phyloP scores from a whole-genome alignment of 179 eudicot genomes.

The Beta lomatogona region DNA sequence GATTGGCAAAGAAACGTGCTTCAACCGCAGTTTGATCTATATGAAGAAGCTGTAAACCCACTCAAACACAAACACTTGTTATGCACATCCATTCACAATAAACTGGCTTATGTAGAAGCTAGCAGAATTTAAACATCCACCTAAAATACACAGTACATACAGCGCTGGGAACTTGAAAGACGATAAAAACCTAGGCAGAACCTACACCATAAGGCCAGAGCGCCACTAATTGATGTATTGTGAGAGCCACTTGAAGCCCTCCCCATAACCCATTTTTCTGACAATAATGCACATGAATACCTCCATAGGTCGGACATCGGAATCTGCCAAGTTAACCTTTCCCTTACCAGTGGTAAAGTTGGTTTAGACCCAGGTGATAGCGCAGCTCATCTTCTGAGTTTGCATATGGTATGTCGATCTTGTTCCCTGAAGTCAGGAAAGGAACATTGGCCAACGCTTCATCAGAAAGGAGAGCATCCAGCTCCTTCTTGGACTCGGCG shows the following conservation, averaged over 20 bases:
- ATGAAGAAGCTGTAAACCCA: no score
- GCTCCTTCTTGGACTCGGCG: slow-evolving; percentile 79
- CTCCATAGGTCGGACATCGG: slow-evolving; percentile 77
- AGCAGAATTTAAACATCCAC: slow-evolving; percentile 1
- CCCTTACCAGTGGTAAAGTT: slow-evolving; percentile 83
- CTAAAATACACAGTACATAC: slow-evolving; percentile 31
- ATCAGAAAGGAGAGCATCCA: slow-evolving; percentile 80
- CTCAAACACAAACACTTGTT: slow-evolving; percentile 11
- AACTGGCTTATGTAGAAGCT: slow-evolving; percentile 20
- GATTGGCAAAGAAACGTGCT: background rate
- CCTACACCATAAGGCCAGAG: background rate
- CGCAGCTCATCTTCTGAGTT: slow-evolving; percentile 83
- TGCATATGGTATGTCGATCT: slow-evolving; percentile 84
- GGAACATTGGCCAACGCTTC: slow-evolving; percentile 79
- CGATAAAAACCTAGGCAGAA: background rate
- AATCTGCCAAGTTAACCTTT: slow-evolving; percentile 59
- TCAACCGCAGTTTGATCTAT: background rate
- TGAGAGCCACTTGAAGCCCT: slow-evolving; percentile 85
- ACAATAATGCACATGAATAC: slow-evolving; percentile 92
- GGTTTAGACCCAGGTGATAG: slow-evolving; percentile 58
- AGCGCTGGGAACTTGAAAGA: slow-evolving; percentile 20
- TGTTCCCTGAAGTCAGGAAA: slow-evolving; percentile 75
- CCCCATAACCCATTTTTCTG: slow-evolving; percentile 86
- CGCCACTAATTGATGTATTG: slow-evolving; percentile 46
- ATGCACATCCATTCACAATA: slow-evolving; percentile 22